Evolutionary conservation across 2,329 filamentous ascomycete species (phyloP), one percentile per base, ranked within the genome.

Genomic region (Colletotrichum sp.): DNA sequence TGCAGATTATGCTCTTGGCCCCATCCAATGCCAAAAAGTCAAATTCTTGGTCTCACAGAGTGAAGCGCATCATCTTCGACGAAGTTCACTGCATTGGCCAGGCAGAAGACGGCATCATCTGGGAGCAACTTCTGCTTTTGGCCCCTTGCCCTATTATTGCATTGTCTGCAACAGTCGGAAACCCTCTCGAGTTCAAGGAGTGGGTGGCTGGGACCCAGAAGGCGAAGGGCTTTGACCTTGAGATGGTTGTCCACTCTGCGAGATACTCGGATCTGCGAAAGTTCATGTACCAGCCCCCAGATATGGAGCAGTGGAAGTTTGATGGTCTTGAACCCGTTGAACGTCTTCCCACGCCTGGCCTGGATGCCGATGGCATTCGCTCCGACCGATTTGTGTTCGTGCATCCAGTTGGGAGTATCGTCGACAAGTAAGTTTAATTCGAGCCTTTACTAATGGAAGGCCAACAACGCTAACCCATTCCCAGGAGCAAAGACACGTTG

Each of bases 51-150:
- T 90, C 93, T 0, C 87, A 88, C 5, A 86, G 92, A 68, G 89
- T 96, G 16, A 94, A 91, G 79, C 89, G 93, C 64, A 95, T 96
- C 80, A 95, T 96, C 66, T 96, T 96, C 74, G 94, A 96, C 79
- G 94, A 96, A 84, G 92, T 96, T 3, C 94, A 96, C 81, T 95
- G 91, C 38, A 96, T 96, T 74, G 93, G 94, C 0, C 92, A 96
- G 81, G 90, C 92, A 0, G 92, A 95, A 9, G 94, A 96, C 78
- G 74, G 74, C 18, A 71, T 76, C 34, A 70, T 76, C 24, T 96
- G 94, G 94, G 94, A 96, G 79, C 94, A 96, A 80, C 86, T 96
- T 5, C 85, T 96, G 2, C 87, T 96, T 2, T 87, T 95, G 76
- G 90, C 94, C 0, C 94, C 94, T 2, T 96, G 94, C 78, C 94